Percentiles rank a stretch among this genome's conserved stretches.
phyloP scores from a whole-genome alignment of 2,329 filamentous ascomycete species.

The Colletotrichum noveboracense region DNA sequence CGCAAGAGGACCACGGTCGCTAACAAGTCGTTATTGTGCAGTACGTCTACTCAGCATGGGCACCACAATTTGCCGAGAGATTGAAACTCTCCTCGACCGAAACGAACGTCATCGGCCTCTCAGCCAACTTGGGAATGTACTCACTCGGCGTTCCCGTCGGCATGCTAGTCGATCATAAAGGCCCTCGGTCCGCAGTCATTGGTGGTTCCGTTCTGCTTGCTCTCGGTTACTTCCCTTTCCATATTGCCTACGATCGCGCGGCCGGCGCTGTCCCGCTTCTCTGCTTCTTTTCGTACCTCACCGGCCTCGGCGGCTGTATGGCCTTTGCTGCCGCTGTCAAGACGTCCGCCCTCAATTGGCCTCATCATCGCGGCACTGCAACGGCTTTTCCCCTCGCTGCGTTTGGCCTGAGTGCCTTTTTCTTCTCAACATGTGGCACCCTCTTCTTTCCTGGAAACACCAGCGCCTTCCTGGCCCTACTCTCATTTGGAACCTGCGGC shows the following conservation, averaged over 20 bases:
- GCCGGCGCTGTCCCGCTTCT: constrained; percentile 64
- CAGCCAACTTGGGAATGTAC: constrained; percentile 94
- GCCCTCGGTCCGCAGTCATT: constrained; percentile 79
- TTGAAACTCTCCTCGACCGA: constrained; percentile 90
- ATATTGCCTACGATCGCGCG: constrained; percentile 76
- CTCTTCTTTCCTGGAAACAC: constrained; percentile 85
- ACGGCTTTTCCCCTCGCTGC: constrained; percentile 92
- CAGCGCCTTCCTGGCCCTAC: constrained; percentile 77
- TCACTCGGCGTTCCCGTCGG: constrained; percentile 87
- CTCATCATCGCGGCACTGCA: constrained; percentile 86
- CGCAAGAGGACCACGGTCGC: not conserved
- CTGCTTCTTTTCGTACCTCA: constrained; percentile 85
- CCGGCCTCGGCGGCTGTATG: constrained; percentile 86
- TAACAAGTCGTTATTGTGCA: constrained; percentile 40
- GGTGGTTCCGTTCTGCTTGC: constrained; percentile 76
- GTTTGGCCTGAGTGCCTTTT: constrained; percentile 94
- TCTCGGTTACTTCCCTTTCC: constrained; percentile 85
- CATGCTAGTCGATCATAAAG: constrained; percentile 82
- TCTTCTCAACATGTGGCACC: constrained; percentile 84
- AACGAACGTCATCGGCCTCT: constrained; percentile 87
- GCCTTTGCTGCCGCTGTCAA: constrained; percentile 93
- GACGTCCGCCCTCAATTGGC: constrained; percentile 87
- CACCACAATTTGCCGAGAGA: constrained; percentile 89
- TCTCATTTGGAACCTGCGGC: constrained; percentile 79
- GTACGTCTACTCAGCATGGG: constrained; percentile 99